Conservation (phyloP, 148 eudicot species). For the Amaranthus palmeri region DNA sequence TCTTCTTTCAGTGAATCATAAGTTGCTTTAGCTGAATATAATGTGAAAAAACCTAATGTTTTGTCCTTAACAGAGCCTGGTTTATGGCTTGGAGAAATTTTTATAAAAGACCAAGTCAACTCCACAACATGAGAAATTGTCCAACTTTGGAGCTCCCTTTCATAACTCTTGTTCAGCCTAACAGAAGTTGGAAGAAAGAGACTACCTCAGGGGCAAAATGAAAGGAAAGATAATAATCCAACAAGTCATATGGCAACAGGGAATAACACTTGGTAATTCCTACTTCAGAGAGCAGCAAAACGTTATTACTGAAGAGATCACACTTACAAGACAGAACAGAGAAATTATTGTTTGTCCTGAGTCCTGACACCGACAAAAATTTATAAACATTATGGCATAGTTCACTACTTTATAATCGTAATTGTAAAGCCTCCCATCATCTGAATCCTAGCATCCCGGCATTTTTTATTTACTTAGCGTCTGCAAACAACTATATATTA, state of each 20-base stretch:
- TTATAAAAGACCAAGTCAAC: slow-evolving; percentile 35
- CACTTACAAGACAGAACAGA: not conserved
- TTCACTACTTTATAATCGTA: not conserved
- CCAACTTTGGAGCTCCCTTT: slow-evolving; percentile 4
- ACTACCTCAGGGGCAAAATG: slow-evolving; percentile 7
- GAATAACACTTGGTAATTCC: not conserved
- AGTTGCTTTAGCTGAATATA: not conserved
- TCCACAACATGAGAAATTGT: not conserved
- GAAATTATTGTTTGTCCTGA: not conserved
- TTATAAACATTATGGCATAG: not conserved
- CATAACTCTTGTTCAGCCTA: slow-evolving; percentile 5
- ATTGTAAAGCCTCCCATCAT: not conserved
- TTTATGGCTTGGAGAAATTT: slow-evolving; percentile 89
- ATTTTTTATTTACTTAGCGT: not conserved
- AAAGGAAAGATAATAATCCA: slow-evolving; percentile 4
- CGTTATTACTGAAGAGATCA: not conserved
- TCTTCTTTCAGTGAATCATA: not conserved
- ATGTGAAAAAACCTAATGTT: not conserved
- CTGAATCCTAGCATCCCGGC: no score
- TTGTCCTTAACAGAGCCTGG: slow-evolving; percentile 55
- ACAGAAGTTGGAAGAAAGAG: not conserved
- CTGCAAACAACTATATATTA: not conserved
- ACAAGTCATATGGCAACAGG: not conserved
- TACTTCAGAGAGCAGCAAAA: not conserved
- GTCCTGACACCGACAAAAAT: not conserved